phyloP scores from a whole-genome alignment of 306 rosid species.

The Gynostemma pentaphyllum region DNA sequence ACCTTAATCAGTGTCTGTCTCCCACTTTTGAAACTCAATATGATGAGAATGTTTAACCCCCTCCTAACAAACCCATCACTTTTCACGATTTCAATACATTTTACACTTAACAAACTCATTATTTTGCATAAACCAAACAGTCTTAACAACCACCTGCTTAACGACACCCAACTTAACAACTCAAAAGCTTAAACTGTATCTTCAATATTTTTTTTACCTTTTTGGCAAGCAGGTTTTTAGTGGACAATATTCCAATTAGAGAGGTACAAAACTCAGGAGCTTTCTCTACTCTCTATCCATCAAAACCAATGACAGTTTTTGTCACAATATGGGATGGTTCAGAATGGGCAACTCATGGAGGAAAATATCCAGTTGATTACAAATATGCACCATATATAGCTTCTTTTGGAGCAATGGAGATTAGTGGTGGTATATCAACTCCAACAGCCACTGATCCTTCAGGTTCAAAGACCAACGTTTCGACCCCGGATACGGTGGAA shows the following conservation, averaged over 20 bases:
- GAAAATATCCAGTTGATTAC: slow-evolving; percentile 72
- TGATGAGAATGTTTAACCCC: too few relatives aligned
- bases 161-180: too few relatives aligned
- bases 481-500: slow-evolving; percentile 54
- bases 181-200: too few relatives aligned
- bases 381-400: slow-evolving; percentile 71
- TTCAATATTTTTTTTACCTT: too few relatives aligned
- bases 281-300: slow-evolving; percentile 45
- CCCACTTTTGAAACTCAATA: too few relatives aligned
- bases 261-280: slow-evolving; percentile 42
- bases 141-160: too few relatives aligned
- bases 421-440: slow-evolving; percentile 46
- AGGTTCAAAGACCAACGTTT: slow-evolving; percentile 34
- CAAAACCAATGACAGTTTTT: slow-evolving; percentile 74
- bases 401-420: slow-evolving; percentile 49
- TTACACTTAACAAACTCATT: too few relatives aligned
- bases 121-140: too few relatives aligned
- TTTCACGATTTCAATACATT: too few relatives aligned
- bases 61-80: too few relatives aligned
- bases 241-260: slow-evolving; percentile 80
- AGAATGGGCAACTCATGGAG: slow-evolving; percentile 95
- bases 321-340: slow-evolving; percentile 98
- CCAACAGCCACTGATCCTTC: slow-evolving; percentile 28
- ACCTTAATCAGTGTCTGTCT: too few relatives aligned
- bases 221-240: slow-evolving; percentile 63